These are phyloP conservation scores for Astraeus odoratus DNA, from an alignment of 768 basidiomycete genomes.

Conservation along the genomic window DNA sequence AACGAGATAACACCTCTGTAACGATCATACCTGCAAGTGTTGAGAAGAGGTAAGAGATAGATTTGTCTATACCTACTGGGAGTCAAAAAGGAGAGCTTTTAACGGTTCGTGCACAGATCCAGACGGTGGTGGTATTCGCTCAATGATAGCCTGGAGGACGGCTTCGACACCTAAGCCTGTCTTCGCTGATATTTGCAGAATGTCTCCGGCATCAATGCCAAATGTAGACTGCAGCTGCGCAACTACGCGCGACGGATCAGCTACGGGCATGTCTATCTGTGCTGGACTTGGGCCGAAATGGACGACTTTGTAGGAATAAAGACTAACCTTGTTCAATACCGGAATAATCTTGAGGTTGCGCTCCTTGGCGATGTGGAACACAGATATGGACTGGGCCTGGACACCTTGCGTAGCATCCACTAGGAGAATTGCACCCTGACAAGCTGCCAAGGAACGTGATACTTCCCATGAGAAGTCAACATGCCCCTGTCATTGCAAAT, in stretches of 20 bases:
- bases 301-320: neutral
- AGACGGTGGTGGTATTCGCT: slow-evolving; percentile 76
- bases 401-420: slow-evolving; percentile 98
- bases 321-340: slow-evolving; percentile 80
- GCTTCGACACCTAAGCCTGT: slow-evolving; percentile 77
- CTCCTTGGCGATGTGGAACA: slow-evolving; percentile 84
- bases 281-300: slow-evolving; percentile 1
- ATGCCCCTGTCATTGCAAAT: slow-evolving; percentile 57
- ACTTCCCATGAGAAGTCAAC: slow-evolving; percentile 99
- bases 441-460: slow-evolving; percentile 84
- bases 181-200: slow-evolving; percentile 86
- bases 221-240: slow-evolving; percentile 80
- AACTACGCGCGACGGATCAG: slow-evolving; percentile 74
- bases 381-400: slow-evolving; percentile 95
- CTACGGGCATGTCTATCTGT: slow-evolving; percentile 89
- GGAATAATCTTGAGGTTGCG: slow-evolving; percentile 79
- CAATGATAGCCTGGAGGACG: slow-evolving; percentile 74
- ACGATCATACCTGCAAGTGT: slow-evolving; percentile 69
- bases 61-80: slow-evolving; percentile 49
- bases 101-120: slow-evolving; percentile 49
- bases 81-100: slow-evolving; percentile 90
- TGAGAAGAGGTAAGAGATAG: slow-evolving; percentile 4
- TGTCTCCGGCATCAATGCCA: slow-evolving; percentile 65
- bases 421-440: slow-evolving; percentile 80
- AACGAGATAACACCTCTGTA: slow-evolving; percentile 95